These are phyloP conservation scores for Alternaria sp. DNA, from an alignment of 2,329 filamentous ascomycete genomes.

Conservation along the genomic window DNA sequence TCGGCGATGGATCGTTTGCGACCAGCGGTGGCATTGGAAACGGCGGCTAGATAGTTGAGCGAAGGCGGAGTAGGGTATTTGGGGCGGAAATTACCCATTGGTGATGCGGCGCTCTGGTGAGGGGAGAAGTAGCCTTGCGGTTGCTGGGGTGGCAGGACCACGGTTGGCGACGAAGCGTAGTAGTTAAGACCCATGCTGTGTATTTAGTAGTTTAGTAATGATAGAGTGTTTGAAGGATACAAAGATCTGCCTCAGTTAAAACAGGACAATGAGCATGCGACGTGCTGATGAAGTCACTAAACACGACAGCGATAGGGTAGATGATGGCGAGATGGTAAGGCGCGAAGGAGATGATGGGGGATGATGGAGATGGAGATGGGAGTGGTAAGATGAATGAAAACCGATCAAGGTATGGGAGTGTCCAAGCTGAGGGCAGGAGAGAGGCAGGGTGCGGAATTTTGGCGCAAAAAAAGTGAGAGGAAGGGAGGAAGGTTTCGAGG, in stretches of 20 bases:
- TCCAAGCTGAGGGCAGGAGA: constrained; percentile 20
- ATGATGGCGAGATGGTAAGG: constrained; percentile 30
- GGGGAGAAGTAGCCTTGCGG: constrained; percentile 49
- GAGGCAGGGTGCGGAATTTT: constrained; percentile 32
- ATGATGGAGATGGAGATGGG: constrained; percentile 25
- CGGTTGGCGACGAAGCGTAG: constrained; percentile 58
- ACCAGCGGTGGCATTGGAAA: constrained; percentile 61
- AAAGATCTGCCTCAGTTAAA: constrained; percentile 37
- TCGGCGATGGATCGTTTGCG: constrained; percentile 82
- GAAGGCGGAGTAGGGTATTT: constrained; percentile 55
- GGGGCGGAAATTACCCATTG: constrained; percentile 49
- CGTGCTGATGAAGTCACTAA: constrained; percentile 24
- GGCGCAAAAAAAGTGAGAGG: constrained; percentile 46
- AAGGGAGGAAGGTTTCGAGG: constrained; percentile 47
- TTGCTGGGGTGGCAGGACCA: constrained; percentile 56
- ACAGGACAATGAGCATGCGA: constrained; percentile 43
- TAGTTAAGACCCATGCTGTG: constrained; percentile 57
- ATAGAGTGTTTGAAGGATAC: constrained; percentile 44
- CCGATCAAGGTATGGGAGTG: constrained; percentile 21
- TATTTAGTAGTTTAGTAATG: constrained; percentile 51
- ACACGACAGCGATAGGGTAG: constrained; percentile 40
- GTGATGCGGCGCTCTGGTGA: constrained; percentile 46
- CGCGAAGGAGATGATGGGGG: constrained; percentile 21
- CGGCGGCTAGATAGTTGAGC: constrained; percentile 55
- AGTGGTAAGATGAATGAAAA: constrained; percentile 17